phyloP scores from a whole-genome alignment of 192 early-diverging fungal genomes.

The Coemansia sp. region DNA sequence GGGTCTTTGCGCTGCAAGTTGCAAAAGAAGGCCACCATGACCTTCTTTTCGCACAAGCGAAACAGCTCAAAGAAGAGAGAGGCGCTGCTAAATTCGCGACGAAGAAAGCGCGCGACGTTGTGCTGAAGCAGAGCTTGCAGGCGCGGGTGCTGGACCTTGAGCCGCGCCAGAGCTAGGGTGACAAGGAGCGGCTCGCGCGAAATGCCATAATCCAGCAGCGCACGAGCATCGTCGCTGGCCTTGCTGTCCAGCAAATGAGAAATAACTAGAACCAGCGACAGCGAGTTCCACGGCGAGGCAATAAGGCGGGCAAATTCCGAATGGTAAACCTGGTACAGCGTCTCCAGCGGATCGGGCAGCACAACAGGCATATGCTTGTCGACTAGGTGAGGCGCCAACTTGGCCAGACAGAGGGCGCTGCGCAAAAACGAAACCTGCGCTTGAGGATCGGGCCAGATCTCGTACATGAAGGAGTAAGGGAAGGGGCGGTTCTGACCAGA shows the following conservation, averaged over 20 bases:
- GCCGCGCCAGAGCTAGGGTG: slow-evolving; percentile 42
- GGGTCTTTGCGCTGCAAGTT: slow-evolving; percentile 48
- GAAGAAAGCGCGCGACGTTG: slow-evolving; percentile 45
- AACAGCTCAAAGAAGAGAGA: slow-evolving; percentile 51
- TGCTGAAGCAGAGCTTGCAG: slow-evolving; percentile 48
- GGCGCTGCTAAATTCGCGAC: slow-evolving; percentile 30
- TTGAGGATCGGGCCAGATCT: slow-evolving; percentile 45
- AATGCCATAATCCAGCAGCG: slow-evolving; percentile 39
- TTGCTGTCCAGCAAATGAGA: slow-evolving; percentile 48
- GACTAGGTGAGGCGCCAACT: slow-evolving; percentile 21
- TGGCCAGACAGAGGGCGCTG: slow-evolving; percentile 17
- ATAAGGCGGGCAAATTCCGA: slow-evolving; percentile 40
- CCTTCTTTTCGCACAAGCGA: slow-evolving; percentile 48
- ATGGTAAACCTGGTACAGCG: slow-evolving; percentile 45
- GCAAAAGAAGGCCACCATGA: slow-evolving; percentile 48
- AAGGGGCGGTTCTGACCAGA: slow-evolving; percentile 37
- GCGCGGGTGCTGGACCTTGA: slow-evolving; percentile 53
- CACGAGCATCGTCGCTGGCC: slow-evolving; percentile 37
- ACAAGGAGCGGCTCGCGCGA: slow-evolving; percentile 46
- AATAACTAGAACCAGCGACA: slow-evolving; percentile 45
- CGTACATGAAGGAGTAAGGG: slow-evolving; percentile 50
- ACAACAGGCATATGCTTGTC: slow-evolving; percentile 50
- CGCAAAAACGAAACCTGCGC: slow-evolving; percentile 43
- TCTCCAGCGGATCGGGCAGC: slow-evolving; percentile 33
- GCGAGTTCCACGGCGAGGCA: slow-evolving; percentile 50